phyloP scores from a whole-genome alignment of 2,329 filamentous ascomycete species.

The Orbilia ellipsospora region DNA sequence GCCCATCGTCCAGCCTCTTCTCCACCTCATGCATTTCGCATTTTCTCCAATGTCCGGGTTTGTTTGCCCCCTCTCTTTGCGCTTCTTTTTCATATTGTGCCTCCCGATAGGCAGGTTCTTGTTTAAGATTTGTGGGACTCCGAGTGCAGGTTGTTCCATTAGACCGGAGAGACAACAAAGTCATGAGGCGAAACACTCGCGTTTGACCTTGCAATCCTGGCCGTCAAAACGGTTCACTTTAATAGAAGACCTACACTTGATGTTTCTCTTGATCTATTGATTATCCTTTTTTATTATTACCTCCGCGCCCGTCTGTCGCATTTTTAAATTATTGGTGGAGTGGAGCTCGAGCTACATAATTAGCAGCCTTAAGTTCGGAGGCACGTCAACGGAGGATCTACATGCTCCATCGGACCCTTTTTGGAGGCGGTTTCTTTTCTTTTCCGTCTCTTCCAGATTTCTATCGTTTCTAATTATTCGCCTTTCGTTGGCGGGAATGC shows the following conservation, averaged over 20 bases:
- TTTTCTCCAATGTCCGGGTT: background rate
- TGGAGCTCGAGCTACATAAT: too few species aligned
- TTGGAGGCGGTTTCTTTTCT: background rate
- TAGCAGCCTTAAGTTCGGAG: too few species aligned
- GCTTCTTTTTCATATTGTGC: background rate
- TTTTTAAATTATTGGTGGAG: too few species aligned
- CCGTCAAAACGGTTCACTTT: too few species aligned
- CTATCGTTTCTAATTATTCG: slow-evolving; percentile 12
- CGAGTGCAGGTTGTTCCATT: too few species aligned
- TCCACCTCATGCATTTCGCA: background rate
- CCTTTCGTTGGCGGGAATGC: slow-evolving; percentile 1
- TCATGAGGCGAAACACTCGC: slow-evolving; percentile 31
- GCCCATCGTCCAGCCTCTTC: slow-evolving; percentile 6
- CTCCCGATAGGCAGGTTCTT: slow-evolving; percentile 25
- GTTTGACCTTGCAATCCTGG: slow-evolving; percentile 9
- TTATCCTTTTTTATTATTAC: background rate
- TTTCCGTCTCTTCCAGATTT: background rate
- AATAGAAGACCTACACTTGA: too few species aligned
- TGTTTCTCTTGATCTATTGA: background rate
- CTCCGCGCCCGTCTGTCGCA: too few species aligned
- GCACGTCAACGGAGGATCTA: too few species aligned
- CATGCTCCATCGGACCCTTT: too few species aligned
- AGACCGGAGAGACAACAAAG: background rate
- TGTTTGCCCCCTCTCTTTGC: background rate
- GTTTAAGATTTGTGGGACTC: background rate